These are phyloP conservation scores for Aspergillus brasiliensis DNA, from an alignment of 2,329 filamentous ascomycete species.

Conservation along the genomic window DNA sequence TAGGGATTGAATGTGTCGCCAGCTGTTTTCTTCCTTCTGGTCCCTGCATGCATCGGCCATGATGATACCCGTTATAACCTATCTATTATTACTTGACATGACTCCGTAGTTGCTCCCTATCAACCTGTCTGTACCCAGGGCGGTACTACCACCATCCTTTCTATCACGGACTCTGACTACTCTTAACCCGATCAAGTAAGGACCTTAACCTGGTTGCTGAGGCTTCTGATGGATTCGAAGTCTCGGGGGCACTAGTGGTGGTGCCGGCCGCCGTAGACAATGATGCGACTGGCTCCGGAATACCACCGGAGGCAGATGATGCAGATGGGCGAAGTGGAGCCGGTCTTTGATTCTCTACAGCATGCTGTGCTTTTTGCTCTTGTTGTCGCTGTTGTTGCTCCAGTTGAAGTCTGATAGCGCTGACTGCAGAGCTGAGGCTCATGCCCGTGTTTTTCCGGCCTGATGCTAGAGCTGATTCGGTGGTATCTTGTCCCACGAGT, in stretches of 20 bases:
- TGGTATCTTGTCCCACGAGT: conserved; percentile 32
- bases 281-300: neutral
- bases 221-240: conserved; percentile 12
- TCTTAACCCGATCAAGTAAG: conserved; percentile 26
- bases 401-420: conserved; percentile 21
- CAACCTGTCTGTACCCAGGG: neutral
- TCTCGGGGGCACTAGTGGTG: neutral
- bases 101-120: neutral
- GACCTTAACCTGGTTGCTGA: conserved; percentile 24
- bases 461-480: conserved; percentile 4
- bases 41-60: neutral
- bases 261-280: conserved; percentile 4
- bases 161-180: conserved; percentile 6
- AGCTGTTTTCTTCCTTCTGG: neutral
- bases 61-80: too few species aligned
- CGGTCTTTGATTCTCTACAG: conserved; percentile 4
- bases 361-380: conserved; percentile 7
- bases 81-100: too few species aligned
- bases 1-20: neutral
- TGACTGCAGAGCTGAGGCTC: conserved; percentile 17
- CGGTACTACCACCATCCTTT: neutral
- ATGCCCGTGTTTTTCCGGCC: conserved; percentile 16
- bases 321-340: neutral
- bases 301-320: neutral
- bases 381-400: conserved; percentile 12